A percentile compares a stretch with the other conserved stretches of the same genome.
Conservation (phyloP, 2,329 filamentous ascomycete species). For the Fusarium sp. region DNA sequence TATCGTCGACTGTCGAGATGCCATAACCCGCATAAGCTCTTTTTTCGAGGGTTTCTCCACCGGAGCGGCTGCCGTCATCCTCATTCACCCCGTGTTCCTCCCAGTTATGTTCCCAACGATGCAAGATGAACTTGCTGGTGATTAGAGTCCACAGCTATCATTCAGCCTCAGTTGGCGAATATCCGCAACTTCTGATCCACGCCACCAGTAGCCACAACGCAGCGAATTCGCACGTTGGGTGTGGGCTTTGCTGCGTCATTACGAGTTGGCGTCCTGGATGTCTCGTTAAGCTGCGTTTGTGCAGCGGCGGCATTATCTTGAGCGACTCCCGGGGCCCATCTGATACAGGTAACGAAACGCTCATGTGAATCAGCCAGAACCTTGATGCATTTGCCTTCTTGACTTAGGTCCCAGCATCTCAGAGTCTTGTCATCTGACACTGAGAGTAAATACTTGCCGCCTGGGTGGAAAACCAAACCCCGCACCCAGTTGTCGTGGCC, state of each 20-base stretch:
- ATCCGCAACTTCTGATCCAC: constrained; percentile 56
- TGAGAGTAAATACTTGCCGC: constrained; percentile 88
- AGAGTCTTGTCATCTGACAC: constrained; percentile 92
- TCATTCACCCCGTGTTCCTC: too few species aligned
- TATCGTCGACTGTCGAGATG: too few species aligned
- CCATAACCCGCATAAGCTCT: too few species aligned
- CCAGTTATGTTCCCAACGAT: too few species aligned
- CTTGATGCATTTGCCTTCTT: constrained; percentile 92
- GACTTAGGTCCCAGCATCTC: constrained; percentile 90
- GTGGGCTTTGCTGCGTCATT: constrained; percentile 42
- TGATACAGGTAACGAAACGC: constrained; percentile 86
- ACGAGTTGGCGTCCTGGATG: constrained; percentile 23
- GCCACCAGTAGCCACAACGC: constrained; percentile 87
- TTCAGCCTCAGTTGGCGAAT: too few species aligned
- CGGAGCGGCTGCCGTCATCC: too few species aligned
- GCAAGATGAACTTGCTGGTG: too few species aligned
- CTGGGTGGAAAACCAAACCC: constrained; percentile 86
- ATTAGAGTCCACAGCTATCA: too few species aligned
- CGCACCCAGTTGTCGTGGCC: constrained; percentile 97
- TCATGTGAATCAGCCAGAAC: constrained; percentile 79
- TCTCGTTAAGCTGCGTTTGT: too few species aligned
- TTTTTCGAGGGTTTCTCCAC: too few species aligned
- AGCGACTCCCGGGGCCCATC: constrained; percentile 77
- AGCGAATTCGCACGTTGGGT: constrained; percentile 73
- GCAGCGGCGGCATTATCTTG: constrained; percentile 28